These are phyloP conservation scores for Elymus sibiricus DNA, from an alignment of 176 grass and related monocot genomes.

Conservation along the genomic window DNA sequence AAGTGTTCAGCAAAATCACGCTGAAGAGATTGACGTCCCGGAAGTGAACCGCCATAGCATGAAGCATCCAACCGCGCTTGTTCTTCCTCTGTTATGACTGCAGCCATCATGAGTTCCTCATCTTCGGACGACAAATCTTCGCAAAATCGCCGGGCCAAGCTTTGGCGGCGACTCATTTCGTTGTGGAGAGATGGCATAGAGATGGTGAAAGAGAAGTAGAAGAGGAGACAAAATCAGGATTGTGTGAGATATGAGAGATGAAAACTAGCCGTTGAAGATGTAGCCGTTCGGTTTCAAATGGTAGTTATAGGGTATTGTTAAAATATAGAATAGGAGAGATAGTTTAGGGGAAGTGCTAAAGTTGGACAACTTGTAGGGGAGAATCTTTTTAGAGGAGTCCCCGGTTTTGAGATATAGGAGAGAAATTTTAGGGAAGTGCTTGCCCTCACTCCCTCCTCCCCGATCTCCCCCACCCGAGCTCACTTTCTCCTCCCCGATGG, in stretches of 20 bases:
- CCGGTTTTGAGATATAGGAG: no score
- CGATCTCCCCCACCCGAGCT: no score
- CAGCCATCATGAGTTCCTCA: neutral
- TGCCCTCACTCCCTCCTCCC: no score
- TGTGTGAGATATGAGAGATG: neutral
- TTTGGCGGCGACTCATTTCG: no score
- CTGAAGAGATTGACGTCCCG: no score
- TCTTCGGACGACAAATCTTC: neutral
- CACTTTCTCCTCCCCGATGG: no score
- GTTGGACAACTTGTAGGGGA: neutral
- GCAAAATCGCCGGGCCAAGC: no score
- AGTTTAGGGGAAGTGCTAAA: no score
- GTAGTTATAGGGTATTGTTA: neutral
- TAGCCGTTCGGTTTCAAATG: neutral
- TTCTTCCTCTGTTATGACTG: neutral
- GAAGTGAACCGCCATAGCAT: neutral
- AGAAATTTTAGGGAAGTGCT: no score
- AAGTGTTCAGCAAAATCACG: neutral
- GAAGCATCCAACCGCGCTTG: neutral
- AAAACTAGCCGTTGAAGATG: neutral
- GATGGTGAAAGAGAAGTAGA: no score
- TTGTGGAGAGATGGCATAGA: no score
- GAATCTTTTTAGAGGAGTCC: neutral
- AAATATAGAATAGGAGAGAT: neutral
- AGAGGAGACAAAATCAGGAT: no score